Base-by-base conservation (phyloP, 2,329 filamentous ascomycete genomes). In the Colletotrichum lini region DNA sequence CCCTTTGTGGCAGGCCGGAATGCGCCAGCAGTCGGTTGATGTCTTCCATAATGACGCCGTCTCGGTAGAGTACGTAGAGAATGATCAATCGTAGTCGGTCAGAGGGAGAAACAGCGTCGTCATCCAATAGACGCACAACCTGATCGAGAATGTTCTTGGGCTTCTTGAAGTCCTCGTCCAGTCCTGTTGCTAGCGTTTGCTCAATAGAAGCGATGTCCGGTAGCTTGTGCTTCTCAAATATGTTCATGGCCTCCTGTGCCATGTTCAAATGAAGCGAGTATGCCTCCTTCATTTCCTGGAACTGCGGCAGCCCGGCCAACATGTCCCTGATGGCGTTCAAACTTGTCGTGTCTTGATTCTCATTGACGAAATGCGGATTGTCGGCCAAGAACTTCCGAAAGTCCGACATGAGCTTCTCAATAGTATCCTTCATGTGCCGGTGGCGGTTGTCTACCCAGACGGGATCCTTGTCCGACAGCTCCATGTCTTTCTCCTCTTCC, bases 371-470 rank as follows among this genome's bases (percentile, higher is more conserved):
- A 78, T 98, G 94, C 16, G 95, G 93, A 79, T 99, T 98, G 72
- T 96, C 92, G 53, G 92, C 90, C 77, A 98, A 89, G 82, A 99
- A 99, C 78, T 92, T 95, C 77, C 95, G 92, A 78, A 99, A 98
- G 79, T 98, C 96, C 67, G 91, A 89, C 87, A 96, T 96, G 72
- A 99, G 86, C 81, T 96, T 97, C 78, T 96, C 94, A 76, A 98
- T 95, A 3, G 96, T 96, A 80, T 98, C 95, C 80, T 97, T 98
- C 96, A 99, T 99, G 82, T 99, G 96, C 63, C 91, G 89, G 82
- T 99, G 96, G 65, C 96, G 89, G 78, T 98, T 98, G 72, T 96
- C 94, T 30, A 97, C 92, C 96, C 96, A 99, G 57, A 99, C 93
- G 79, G 92, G 93, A 83, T 99, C 96, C 77, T 94, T 93, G 74